phyloP scores from a whole-genome alignment of 208 protist genomes.

The Porcisia hertigi region DNA sequence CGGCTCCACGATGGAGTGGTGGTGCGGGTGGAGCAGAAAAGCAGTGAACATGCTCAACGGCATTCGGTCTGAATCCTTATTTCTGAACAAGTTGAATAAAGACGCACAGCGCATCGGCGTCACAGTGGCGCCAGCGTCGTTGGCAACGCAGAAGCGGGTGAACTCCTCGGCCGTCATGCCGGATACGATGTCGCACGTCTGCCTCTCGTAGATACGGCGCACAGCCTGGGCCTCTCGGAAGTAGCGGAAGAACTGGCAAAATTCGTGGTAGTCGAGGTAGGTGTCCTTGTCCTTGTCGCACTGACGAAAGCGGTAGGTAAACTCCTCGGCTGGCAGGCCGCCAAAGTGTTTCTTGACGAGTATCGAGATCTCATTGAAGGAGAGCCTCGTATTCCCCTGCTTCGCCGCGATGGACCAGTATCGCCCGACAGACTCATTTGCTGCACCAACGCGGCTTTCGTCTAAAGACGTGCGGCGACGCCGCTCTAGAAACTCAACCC shows the following conservation, averaged over 20 bases:
- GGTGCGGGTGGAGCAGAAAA: slow-evolving; percentile 31
- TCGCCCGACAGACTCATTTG: slow-evolving; percentile 11
- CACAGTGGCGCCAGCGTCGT: slow-evolving; percentile 16
- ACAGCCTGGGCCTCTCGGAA: slow-evolving; percentile 32
- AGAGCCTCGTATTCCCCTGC: slow-evolving; percentile 22
- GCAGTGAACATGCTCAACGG: slow-evolving; percentile 33
- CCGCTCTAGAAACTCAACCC: slow-evolving; percentile 37
- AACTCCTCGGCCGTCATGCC: slow-evolving; percentile 32
- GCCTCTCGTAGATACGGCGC: slow-evolving; percentile 8
- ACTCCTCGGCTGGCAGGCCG: slow-evolving; percentile 28
- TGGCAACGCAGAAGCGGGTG: slow-evolving; percentile 24
- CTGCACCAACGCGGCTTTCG: slow-evolving; percentile 22
- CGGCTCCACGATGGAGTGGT: slow-evolving; percentile 21
- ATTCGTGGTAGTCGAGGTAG: slow-evolving; percentile 44
- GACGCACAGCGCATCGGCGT: slow-evolving; percentile 33
- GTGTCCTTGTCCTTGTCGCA: slow-evolving; percentile 31
- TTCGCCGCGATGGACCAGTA: slow-evolving; percentile 25
- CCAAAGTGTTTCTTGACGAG: slow-evolving; percentile 32
- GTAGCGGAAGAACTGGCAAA: slow-evolving; percentile 40
- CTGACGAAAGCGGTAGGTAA: slow-evolving; percentile 27
- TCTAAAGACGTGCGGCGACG: slow-evolving; percentile 24
- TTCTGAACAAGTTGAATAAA: slow-evolving; percentile 34
- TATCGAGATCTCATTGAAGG: slow-evolving; percentile 28
- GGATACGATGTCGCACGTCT: neutral
- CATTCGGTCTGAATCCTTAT: slow-evolving; percentile 34